phyloP scores from a whole-genome alignment of 139 green algal genomes.

The Mychonastes homosphaera region DNA sequence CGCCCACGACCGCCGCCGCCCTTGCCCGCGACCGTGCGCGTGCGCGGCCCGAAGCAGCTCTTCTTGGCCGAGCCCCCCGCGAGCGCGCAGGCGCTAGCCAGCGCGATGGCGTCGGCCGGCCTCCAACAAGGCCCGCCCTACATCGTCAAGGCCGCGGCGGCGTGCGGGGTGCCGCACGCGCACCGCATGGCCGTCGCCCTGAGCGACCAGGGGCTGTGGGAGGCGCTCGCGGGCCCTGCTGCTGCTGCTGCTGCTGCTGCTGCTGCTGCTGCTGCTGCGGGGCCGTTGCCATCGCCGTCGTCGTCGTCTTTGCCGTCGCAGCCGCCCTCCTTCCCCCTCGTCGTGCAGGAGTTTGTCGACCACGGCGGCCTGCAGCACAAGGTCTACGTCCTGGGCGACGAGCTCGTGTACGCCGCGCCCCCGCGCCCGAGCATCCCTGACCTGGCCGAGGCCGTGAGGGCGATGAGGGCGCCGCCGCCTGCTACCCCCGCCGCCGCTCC shows the following conservation, averaged over 20 bases:
- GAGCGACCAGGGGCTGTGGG: conserved; percentile 13
- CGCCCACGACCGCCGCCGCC: no score
- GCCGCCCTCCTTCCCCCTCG: no score
- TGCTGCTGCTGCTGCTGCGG: not conserved
- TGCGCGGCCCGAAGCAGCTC: no score
- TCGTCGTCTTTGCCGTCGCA: no score
- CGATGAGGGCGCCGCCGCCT: not conserved
- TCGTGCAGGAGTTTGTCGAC: conserved; percentile 74
- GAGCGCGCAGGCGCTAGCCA: no score
- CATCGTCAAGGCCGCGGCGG: conserved; percentile 61
- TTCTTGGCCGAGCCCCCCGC: no score
- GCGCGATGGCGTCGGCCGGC: no score
- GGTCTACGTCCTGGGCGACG: conserved; percentile 55
- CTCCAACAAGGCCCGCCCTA: conserved; percentile 39
- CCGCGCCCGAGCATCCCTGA: conserved; percentile 48
- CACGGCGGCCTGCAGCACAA: conserved; percentile 64
- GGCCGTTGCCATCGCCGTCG: no score
- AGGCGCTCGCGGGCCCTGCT: conserved; percentile 12
- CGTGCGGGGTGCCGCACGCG: conserved; percentile 53
- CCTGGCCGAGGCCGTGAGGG: conserved; percentile 8
- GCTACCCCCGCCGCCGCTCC: no score
- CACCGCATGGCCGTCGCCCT: conserved; percentile 64
- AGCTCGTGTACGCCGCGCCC: conserved; percentile 21
- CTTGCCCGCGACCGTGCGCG: no score
- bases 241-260: not conserved